A percentile compares a stretch with the other conserved stretches of the same genome.
phyloP scores from a whole-genome alignment of 2,329 filamentous ascomycete species.

The Pseudogymnoascus pannorum region DNA sequence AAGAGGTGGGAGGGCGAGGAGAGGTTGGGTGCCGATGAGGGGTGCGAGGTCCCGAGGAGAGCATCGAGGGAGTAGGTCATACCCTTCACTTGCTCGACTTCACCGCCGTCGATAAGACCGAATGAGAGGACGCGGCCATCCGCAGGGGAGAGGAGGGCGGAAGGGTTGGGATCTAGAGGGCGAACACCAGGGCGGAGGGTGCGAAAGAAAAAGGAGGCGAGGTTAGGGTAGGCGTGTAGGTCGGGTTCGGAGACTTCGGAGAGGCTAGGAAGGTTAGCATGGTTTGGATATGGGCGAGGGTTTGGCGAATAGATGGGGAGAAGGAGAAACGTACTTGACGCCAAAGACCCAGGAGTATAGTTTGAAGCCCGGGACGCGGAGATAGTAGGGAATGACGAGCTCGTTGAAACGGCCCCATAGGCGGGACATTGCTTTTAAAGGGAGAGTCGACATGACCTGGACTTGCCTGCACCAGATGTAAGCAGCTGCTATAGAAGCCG shows the following conservation, averaged over 20 bases:
- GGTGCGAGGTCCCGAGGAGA: slow-evolving; percentile 64
- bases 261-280: slow-evolving; percentile 44
- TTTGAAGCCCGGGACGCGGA: slow-evolving; percentile 66
- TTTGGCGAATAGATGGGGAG: not conserved
- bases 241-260: slow-evolving; percentile 83
- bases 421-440: slow-evolving; percentile 63
- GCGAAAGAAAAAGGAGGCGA: slow-evolving; percentile 95
- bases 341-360: slow-evolving; percentile 68
- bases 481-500: not conserved
- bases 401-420: slow-evolving; percentile 71
- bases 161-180: slow-evolving; percentile 73
- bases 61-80: slow-evolving; percentile 97
- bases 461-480: slow-evolving; percentile 45
- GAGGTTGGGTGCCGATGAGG: slow-evolving; percentile 30
- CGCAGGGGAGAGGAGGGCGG: slow-evolving; percentile 77
- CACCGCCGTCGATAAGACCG: slow-evolving; percentile 82
- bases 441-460: slow-evolving; percentile 66
- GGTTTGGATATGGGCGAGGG: not conserved
- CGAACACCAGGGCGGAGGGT: slow-evolving; percentile 82
- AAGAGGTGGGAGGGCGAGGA: slow-evolving; percentile 43
- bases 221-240: slow-evolving; percentile 81
- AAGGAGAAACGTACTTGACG: slow-evolving; percentile 45
- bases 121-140: slow-evolving; percentile 90
- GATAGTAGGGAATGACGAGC: slow-evolving; percentile 60
- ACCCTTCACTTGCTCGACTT: slow-evolving; percentile 97